phyloP scores from a whole-genome alignment of 768 basidiomycete species.

The Suillus discolor region DNA sequence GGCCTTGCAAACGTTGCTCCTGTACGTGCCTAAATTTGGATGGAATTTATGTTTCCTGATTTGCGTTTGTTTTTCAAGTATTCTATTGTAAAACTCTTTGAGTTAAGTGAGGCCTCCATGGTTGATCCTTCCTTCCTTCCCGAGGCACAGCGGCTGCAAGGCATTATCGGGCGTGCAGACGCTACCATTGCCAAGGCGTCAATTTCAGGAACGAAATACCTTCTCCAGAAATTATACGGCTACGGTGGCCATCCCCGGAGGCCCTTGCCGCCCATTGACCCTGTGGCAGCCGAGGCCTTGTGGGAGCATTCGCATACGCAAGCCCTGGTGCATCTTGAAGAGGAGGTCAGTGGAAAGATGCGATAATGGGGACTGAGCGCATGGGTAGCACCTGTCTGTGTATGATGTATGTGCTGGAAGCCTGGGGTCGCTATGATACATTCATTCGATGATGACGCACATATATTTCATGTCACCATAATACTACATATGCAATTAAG shows the following conservation, averaged over 20 bases:
- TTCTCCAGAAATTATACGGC: constrained; percentile 72
- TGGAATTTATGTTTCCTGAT: constrained; percentile 5
- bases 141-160: constrained; percentile 77
- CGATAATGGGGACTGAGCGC: neutral
- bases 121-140: constrained; percentile 58
- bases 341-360: constrained; percentile 50
- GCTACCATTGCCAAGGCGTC: constrained; percentile 75
- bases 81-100: constrained; percentile 60
- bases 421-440: neutral
- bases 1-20: constrained; percentile 87
- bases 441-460: neutral
- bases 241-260: constrained; percentile 82
- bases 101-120: constrained; percentile 59
- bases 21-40: constrained; percentile 39
- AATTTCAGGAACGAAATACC: constrained; percentile 83
- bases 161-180: constrained; percentile 79
- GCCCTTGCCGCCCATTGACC: constrained; percentile 70
- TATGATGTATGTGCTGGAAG: neutral
- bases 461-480: neutral
- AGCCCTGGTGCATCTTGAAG: constrained; percentile 67
- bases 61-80: constrained; percentile 40
- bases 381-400: neutral
- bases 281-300: constrained; percentile 56
- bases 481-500: neutral
- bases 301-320: constrained; percentile 76